Evolutionary conservation across 2,329 filamentous ascomycete genomes (phyloP).

Genomic region (Claviceps humidiphila): DNA sequence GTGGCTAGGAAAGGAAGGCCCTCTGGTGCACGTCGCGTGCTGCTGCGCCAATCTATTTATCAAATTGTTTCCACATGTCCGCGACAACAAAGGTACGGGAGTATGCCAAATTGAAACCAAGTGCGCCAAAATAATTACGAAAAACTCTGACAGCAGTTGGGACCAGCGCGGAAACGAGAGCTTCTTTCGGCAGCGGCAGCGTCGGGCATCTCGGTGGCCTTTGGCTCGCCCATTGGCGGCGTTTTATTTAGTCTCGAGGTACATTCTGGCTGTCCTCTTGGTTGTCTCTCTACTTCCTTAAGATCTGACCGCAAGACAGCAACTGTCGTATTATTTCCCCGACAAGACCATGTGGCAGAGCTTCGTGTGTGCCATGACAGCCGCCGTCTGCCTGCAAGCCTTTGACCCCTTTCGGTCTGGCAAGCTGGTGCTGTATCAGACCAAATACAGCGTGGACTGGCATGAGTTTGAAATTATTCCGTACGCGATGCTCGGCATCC

Average conservation of each 20-base stretch:
- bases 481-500: constrained; percentile 71
- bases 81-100: constrained; percentile 67
- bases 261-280: constrained; percentile 9
- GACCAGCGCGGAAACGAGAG: constrained; percentile 74
- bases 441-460: constrained; percentile 84
- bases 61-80: constrained; percentile 69
- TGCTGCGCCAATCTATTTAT: constrained; percentile 92
- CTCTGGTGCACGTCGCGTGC: constrained; percentile 89
- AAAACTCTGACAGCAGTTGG: not conserved
- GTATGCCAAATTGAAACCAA: not conserved
- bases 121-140: not conserved
- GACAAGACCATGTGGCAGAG: constrained; percentile 99
- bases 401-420: constrained; percentile 91
- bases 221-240: constrained; percentile 85
- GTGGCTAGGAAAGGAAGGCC: constrained; percentile 95
- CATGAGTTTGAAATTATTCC: constrained; percentile 88
- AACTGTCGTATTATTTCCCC: constrained; percentile 93
- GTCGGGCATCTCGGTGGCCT: constrained; percentile 85
- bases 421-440: constrained; percentile 91
- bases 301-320: constrained; percentile 28
- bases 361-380: constrained; percentile 98
- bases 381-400: constrained; percentile 81
- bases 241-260: constrained; percentile 92
- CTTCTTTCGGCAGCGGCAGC: constrained; percentile 85
- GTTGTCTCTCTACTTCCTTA: not conserved